These are phyloP conservation scores for Candida railenensis DNA, from an alignment of 805 yeast genomes.

Conservation along the genomic window DNA sequence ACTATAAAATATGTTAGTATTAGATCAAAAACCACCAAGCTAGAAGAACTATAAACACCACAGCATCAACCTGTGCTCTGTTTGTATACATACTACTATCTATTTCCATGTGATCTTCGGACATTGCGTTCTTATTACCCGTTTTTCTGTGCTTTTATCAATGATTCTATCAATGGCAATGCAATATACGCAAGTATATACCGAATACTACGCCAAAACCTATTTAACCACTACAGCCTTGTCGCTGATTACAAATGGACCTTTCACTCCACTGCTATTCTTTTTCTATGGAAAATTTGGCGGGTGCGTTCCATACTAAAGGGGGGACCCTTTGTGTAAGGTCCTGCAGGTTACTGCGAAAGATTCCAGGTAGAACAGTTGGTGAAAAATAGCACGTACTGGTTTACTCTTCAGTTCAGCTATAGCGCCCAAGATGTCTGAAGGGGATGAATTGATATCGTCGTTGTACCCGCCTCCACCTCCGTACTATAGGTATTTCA, in stretches of 20 bases:
- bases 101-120: conserved; percentile 31
- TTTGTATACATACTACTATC: conserved; percentile 26
- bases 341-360: background rate
- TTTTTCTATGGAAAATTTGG: background rate
- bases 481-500: conserved; percentile 70
- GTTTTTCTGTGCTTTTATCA: too few species aligned
- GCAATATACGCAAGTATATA: too few species aligned
- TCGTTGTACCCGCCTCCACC: conserved; percentile 96
- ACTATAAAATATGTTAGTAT: conserved; percentile 3
- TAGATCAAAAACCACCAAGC: too few species aligned
- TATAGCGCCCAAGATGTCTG: too few species aligned
- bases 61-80: background rate
- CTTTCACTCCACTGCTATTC: background rate
- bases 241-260: background rate
- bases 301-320: background rate
- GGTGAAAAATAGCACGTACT: too few species aligned
- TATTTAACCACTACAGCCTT: background rate
- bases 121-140: conserved; percentile 1
- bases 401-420: too few species aligned
- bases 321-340: background rate
- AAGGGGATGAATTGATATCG: conserved; percentile 42
- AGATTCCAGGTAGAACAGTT: too few species aligned
- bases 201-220: too few species aligned
- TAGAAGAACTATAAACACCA: background rate
- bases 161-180: too few species aligned